Evolutionary conservation across 108 stramenopile genomes (phyloP).

Genomic region (Skeletonema menzelii): DNA sequence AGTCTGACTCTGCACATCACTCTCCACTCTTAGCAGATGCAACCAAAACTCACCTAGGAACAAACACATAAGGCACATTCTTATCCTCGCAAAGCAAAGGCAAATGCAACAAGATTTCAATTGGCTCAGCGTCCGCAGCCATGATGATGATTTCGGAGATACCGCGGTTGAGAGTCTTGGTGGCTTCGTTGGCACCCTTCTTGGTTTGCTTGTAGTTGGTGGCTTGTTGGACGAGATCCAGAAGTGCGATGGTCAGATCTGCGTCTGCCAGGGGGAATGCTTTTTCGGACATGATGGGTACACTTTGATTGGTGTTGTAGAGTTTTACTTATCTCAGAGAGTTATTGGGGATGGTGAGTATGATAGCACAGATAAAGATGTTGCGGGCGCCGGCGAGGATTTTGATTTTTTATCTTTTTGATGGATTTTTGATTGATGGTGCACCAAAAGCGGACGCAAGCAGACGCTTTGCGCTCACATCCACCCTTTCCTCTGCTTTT

Average conservation of each 20-base stretch:
- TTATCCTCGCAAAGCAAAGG: constrained; percentile 99
- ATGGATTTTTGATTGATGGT: too few species aligned
- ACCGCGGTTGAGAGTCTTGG: constrained; percentile 99
- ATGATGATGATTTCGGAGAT: constrained; percentile 98
- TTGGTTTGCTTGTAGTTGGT: constrained; percentile 95
- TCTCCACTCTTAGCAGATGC: background rate
- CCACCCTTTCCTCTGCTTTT: too few species aligned
- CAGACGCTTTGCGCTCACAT: too few species aligned
- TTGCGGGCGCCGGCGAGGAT: too few species aligned
- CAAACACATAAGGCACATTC: constrained; percentile 99
- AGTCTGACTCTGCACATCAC: background rate
- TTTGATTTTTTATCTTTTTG: too few species aligned
- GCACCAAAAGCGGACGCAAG: too few species aligned
- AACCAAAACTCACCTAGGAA: constrained; percentile 77
- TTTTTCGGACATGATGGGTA: constrained; percentile 82
- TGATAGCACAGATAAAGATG: too few species aligned
- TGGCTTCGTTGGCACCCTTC: constrained; percentile 99
- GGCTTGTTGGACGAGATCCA: constrained; percentile 98
- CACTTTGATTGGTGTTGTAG: too few species aligned
- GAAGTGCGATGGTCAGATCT: constrained; percentile 95
- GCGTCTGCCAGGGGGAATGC: constrained; percentile 99
- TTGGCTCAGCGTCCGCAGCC: constrained; percentile 99
- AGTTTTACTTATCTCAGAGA: too few species aligned
- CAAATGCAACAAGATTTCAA: constrained; percentile 98
- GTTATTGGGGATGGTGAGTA: too few species aligned